These are phyloP conservation scores for Pleurozium schreberi DNA, from an alignment of 225 moss, liverwort and hornwort species.

Conservation along the genomic window DNA sequence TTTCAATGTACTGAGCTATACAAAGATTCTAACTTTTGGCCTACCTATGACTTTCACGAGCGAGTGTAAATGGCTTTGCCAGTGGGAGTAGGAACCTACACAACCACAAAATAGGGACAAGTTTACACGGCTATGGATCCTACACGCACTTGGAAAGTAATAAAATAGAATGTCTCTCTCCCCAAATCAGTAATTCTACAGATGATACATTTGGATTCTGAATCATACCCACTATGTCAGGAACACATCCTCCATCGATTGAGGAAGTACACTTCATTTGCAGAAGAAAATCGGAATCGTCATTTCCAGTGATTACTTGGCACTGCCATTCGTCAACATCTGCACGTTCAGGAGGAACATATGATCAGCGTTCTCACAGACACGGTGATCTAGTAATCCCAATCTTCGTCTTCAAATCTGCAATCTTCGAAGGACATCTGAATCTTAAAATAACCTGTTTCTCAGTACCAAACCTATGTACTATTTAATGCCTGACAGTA, in stretches of 20 bases:
- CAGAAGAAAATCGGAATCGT: background rate
- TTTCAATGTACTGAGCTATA: background rate
- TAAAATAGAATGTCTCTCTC: background rate
- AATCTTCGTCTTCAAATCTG: background rate
- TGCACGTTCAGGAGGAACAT: conserved; percentile 1
- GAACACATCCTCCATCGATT: background rate
- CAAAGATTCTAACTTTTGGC: background rate
- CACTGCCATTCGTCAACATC: conserved; percentile 8
- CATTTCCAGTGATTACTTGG: background rate
- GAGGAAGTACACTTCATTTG: background rate
- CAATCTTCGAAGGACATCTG: background rate
- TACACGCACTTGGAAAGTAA: background rate
- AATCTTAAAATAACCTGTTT: background rate
- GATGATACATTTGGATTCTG: background rate
- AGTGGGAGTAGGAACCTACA: background rate
- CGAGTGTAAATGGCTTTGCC: background rate
- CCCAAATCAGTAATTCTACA: background rate
- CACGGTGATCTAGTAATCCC: background rate
- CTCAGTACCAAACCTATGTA: background rate
- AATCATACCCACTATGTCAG: background rate
- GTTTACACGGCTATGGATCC: background rate
- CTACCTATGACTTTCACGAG: background rate
- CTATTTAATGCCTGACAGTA: background rate
- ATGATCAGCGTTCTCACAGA: background rate
- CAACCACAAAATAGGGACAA: too few relatives aligned